Conservation (phyloP, 345 rosid genomes). For the Ailanthus altissimus region DNA sequence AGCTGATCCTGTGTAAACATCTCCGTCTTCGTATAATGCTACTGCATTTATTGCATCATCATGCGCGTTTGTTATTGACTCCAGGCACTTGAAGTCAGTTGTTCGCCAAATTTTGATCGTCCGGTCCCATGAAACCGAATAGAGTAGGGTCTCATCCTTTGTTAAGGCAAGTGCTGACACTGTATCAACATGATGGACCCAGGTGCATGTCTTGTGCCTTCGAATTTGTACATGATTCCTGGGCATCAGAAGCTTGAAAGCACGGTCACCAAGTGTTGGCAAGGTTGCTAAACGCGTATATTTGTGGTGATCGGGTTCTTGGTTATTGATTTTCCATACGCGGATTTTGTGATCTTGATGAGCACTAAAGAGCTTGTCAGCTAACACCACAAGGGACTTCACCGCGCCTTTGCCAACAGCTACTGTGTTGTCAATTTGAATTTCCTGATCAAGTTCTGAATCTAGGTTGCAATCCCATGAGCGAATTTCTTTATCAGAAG, state of each 20-base stretch:
- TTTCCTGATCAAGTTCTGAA: conserved; percentile 32
- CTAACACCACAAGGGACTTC: conserved; percentile 65
- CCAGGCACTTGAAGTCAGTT: conserved; percentile 73
- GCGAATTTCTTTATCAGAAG: conserved; percentile 61
- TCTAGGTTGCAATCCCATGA: conserved; percentile 50
- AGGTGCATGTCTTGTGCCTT: conserved; percentile 75
- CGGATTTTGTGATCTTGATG: conserved; percentile 96
- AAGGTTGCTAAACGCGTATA: conserved; percentile 72
- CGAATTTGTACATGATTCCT: conserved; percentile 68
- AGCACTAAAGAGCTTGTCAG: conserved; percentile 80
- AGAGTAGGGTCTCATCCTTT: conserved; percentile 62
- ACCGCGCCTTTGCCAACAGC: conserved; percentile 70
- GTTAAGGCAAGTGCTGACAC: conserved; percentile 83
- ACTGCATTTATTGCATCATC: conserved; percentile 87
- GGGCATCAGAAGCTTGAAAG: conserved; percentile 52
- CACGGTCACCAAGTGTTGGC: conserved; percentile 82
- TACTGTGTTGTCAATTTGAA: conserved; percentile 30
- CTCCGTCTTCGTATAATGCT: conserved; percentile 56
- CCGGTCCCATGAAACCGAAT: conserved; percentile 94
- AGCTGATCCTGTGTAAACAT: conserved; percentile 84
- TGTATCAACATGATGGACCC: conserved; percentile 85
- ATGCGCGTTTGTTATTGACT: conserved; percentile 78
- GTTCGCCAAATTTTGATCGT: conserved; percentile 90
- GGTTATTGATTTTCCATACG: conserved; percentile 71
- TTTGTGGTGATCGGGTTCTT: conserved; percentile 41